Evolutionary conservation across 2,329 filamentous ascomycete genomes (phyloP), one percentile per base, ranked within the genome.

Genomic region (Didymella segeticola): DNA sequence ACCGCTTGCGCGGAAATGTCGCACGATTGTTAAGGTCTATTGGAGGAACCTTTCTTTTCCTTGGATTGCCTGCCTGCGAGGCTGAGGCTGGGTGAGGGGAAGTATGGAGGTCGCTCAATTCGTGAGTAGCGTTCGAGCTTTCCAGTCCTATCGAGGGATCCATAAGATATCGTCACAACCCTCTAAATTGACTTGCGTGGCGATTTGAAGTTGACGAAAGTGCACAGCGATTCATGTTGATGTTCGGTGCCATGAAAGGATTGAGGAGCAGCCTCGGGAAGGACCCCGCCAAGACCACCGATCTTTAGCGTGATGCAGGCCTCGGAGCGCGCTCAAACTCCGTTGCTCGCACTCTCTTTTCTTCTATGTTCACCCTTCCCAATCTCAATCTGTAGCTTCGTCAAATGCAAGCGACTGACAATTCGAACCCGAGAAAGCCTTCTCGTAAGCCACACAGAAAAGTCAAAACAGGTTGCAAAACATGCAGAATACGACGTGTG

Each of bases 401-500:
- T 39, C 39, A 27, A n/a, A 48, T 48, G 47, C 33, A 11, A 12
- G 20, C 41, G 20, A 5, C 31, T 23, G 10, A 4, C 12, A 25
- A 9, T 6, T 22, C 6, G 9, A 5, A 20, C 1, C 11, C 22
- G 10, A 7, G 25, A 6, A 23, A 14, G 14, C 12, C n/a, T 1
- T 10, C 29, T 27, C 42, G 29, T 4, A 53, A 25, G 22, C 10
- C 14, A 4, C 43, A 42, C 11, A 23, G 55, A 5, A 62, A 58
- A 29, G 62, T 62, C 9, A 64, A 54, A 19, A 66, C 63, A 5
- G 64, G 64, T 10, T 68, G 64, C 43, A 50, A 38, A 36, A 67
- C 63, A 11, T 66, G 63, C 57, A 64, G 64, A 34, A 55, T 60
- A 17, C 63, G 66, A 23, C 61, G 57, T n/a, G 55, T 70, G 8